Conservation (phyloP, 495 filamentous ascomycete species). For the Penicillium argentinense region DNA sequence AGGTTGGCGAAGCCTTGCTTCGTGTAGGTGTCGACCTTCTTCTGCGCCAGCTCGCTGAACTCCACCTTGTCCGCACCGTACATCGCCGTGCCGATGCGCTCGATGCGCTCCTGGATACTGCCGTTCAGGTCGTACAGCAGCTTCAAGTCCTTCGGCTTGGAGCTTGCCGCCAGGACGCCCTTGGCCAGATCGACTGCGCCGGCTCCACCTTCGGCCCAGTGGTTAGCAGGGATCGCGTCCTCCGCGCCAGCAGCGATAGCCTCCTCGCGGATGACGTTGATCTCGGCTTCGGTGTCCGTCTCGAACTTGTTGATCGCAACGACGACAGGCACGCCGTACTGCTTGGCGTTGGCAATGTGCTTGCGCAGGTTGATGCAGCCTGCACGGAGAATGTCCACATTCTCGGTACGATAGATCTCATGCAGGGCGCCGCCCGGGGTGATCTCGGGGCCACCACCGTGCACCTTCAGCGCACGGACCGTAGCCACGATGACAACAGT, state of each 20-base stretch:
- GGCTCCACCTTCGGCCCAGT: conserved; percentile 94
- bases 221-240: conserved; percentile 90
- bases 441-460: conserved; percentile 92
- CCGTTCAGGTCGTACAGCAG: conserved; percentile 81
- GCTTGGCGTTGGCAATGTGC: conserved; percentile 84
- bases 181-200: conserved; percentile 89
- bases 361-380: conserved; percentile 94
- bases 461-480: conserved; percentile 92
- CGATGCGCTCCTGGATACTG: conserved; percentile 84
- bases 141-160: conserved; percentile 86
- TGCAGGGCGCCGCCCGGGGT: conserved; percentile 77
- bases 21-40: conserved; percentile 93
- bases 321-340: conserved; percentile 91
- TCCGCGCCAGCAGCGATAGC: conserved; percentile 90
- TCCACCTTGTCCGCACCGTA: conserved; percentile 90
- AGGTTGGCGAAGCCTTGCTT: conserved; percentile 89
- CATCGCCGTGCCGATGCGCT: conserved; percentile 87
- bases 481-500: conserved; percentile 94
- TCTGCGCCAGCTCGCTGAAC: conserved; percentile 90
- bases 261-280: conserved; percentile 84
- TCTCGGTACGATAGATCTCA: conserved; percentile 88
- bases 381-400: conserved; percentile 82
- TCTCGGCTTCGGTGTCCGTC: conserved; percentile 91
- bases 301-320: conserved; percentile 96
- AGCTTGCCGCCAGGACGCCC: conserved; percentile 77